Evolutionary conservation across 768 basidiomycete species (phyloP).

Genomic region (Pisolithus marmoratus): DNA sequence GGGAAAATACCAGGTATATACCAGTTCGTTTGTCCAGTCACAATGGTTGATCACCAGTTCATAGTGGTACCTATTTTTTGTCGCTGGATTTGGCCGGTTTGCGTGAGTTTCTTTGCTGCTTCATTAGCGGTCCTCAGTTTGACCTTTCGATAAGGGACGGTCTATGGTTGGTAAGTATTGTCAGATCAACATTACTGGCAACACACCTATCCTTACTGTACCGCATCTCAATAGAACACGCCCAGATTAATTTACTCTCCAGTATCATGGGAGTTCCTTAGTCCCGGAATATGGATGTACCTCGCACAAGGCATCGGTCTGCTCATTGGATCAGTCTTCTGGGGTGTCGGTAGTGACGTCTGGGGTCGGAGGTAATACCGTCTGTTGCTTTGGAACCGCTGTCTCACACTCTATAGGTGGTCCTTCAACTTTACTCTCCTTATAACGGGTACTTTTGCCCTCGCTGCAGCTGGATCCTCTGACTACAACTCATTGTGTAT

Average conservation of each 20-base stretch:
- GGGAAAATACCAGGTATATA: slow-evolving; percentile 60
- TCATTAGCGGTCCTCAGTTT: not conserved
- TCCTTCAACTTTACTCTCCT: slow-evolving; percentile 69
- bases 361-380: slow-evolving; percentile 57
- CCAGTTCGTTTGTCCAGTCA: not conserved
- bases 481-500: slow-evolving; percentile 47
- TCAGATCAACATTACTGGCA: not conserved
- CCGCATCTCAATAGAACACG: slow-evolving; percentile 37
- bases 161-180: slow-evolving; percentile 57
- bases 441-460: slow-evolving; percentile 60
- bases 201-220: not conserved
- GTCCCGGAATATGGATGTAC: slow-evolving; percentile 55
- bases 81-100: slow-evolving; percentile 73
- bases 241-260: slow-evolving; percentile 61
- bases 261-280: slow-evolving; percentile 59
- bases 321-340: slow-evolving; percentile 62
- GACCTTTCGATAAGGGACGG: slow-evolving; percentile 44
- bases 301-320: slow-evolving; percentile 70
- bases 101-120: slow-evolving; percentile 42
- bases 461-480: slow-evolving; percentile 55
- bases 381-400: not conserved
- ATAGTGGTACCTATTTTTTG: slow-evolving; percentile 58
- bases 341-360: slow-evolving; percentile 63
- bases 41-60: not conserved
- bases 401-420: slow-evolving; percentile 35